Evolutionary conservation across 2,329 filamentous ascomycete species (phyloP).

Genomic region (Paraphoma chrysanthemicola): DNA sequence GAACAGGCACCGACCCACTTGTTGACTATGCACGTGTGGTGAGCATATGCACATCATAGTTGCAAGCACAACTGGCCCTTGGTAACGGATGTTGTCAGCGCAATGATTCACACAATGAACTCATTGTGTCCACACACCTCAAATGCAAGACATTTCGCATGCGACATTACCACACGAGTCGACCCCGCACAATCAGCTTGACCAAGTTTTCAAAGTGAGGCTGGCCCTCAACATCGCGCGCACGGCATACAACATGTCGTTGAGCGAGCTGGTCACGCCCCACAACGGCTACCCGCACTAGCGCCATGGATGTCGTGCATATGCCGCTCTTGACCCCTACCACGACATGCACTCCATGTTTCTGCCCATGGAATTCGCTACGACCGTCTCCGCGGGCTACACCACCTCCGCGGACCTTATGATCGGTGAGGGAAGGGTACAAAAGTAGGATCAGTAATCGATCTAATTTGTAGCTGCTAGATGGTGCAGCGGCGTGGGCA

Average conservation of each 20-base stretch:
- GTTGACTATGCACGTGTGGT: background rate
- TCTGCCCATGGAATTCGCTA: background rate
- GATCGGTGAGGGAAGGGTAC: background rate
- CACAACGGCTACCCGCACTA: background rate
- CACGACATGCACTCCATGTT: background rate
- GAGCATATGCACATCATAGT: background rate
- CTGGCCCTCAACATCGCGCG: background rate
- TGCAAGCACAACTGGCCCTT: too few relatives aligned
- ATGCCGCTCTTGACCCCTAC: background rate
- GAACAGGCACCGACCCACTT: background rate
- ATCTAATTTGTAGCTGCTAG: too few relatives aligned
- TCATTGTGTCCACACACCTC: background rate
- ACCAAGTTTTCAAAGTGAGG: background rate
- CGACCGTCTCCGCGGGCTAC: background rate
- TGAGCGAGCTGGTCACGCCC: background rate
- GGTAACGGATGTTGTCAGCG: too few relatives aligned
- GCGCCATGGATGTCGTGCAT: background rate
- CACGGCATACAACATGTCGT: background rate
- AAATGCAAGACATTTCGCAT: constrained; percentile 2
- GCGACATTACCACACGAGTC: background rate
- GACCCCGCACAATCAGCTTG: background rate
- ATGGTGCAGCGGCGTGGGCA: too few relatives aligned
- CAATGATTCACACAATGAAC: background rate
- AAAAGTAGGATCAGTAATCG: too few relatives aligned
- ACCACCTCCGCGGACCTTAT: background rate